phyloP scores from a whole-genome alignment of 75 land plant genomes.

The Larix kaempferi region DNA sequence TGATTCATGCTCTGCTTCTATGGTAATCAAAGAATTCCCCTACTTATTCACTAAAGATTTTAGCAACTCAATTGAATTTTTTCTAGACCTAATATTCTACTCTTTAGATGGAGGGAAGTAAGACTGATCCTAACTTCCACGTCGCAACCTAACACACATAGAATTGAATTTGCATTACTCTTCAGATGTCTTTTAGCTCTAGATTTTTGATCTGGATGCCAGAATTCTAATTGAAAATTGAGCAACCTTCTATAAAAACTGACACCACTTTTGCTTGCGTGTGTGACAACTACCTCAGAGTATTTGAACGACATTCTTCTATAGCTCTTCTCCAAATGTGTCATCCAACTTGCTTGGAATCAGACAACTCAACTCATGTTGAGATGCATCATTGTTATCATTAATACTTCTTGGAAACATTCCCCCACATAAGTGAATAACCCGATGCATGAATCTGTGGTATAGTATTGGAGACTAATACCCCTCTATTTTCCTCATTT shows the following conservation, averaged over 20 bases:
- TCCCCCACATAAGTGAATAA: constrained; percentile 3
- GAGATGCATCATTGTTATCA: constrained; percentile 8
- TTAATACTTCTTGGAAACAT: neutral
- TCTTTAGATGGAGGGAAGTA: constrained; percentile 14
- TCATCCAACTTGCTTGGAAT: constrained; percentile 29
- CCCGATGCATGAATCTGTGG: constrained; percentile 13
- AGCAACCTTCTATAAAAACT: constrained; percentile 28
- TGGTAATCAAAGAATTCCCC: neutral
- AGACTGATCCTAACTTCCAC: too few relatives aligned
- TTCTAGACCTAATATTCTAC: constrained; percentile 13
- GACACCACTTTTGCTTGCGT: constrained; percentile 50
- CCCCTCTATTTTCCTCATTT: neutral
- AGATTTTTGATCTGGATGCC: constrained; percentile 42
- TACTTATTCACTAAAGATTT: neutral
- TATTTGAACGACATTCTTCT: constrained; percentile 34
- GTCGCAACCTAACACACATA: too few relatives aligned
- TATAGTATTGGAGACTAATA: neutral
- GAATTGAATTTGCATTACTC: constrained; percentile 61
- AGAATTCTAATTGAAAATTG: constrained; percentile 56
- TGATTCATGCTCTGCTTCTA: neutral
- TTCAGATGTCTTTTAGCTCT: constrained; percentile 70
- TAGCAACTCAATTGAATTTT: neutral
- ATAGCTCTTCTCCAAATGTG: constrained; percentile 47
- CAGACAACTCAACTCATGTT: constrained; percentile 11
- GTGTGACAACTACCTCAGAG: constrained; percentile 37